phyloP scores from a whole-genome alignment of 2,329 filamentous ascomycete genomes.

The Fusarium sacchari region DNA sequence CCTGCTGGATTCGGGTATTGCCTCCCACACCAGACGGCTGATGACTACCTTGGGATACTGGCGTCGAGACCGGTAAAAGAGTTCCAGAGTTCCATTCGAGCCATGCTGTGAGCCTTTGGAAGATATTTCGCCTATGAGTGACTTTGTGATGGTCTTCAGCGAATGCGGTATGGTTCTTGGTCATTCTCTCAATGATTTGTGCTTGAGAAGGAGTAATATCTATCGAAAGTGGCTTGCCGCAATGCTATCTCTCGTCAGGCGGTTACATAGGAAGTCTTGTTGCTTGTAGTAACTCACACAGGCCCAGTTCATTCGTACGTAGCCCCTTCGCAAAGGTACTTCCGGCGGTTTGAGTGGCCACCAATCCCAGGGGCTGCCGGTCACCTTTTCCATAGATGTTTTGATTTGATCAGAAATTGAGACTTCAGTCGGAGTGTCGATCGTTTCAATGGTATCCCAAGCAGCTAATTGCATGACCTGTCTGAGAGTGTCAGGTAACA shows the following conservation, averaged over 20 bases:
- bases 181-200: not conserved
- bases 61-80: not conserved
- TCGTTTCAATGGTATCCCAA: not conserved
- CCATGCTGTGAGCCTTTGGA: not conserved
- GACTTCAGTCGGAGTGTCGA: not conserved
- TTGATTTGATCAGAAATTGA: not conserved
- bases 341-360: not conserved
- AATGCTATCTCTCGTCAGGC: not conserved
- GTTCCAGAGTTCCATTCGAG: not conserved
- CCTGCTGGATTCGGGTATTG: not conserved
- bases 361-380: slow-evolving; percentile 6
- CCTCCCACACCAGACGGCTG: not conserved
- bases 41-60: not conserved
- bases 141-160: not conserved
- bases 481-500: not conserved
- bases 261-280: not conserved
- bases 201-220: not conserved
- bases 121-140: not conserved
- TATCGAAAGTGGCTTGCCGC: not conserved
- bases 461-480: not conserved
- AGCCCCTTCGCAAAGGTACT: not conserved
- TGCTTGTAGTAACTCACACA: not conserved
- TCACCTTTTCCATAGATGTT: not conserved
- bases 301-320: not conserved
- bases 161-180: not conserved